phyloP scores from a whole-genome alignment of 805 yeast genomes.

The Candida rishiriensis region DNA sequence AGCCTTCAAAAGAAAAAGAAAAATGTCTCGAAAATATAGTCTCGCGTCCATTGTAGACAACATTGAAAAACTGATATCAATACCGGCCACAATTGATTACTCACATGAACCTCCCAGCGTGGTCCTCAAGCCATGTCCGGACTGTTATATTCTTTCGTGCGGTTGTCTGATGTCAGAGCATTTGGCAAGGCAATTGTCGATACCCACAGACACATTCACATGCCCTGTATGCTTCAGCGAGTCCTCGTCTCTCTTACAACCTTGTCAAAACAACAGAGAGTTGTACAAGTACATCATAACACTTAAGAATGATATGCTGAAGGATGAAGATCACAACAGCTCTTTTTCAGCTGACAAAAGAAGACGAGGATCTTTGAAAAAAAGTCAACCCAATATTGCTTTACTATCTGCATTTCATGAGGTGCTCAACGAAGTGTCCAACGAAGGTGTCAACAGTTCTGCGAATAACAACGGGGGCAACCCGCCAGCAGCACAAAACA shows the following conservation, averaged over 20 bases:
- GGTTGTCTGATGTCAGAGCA: constrained; percentile 37
- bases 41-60: constrained; percentile 8
- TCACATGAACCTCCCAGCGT: constrained; percentile 18
- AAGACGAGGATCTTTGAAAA: constrained; percentile 5
- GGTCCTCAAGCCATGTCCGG: constrained; percentile 20
- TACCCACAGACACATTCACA: constrained; percentile 16
- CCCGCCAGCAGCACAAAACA: not conserved
- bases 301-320: constrained; percentile 8
- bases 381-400: constrained; percentile 16
- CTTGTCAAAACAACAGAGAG: constrained; percentile 32
- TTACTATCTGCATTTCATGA: constrained; percentile 34
- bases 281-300: constrained; percentile 13
- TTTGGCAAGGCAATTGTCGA: constrained; percentile 21
- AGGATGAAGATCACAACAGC: constrained; percentile 6
- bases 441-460: not conserved
- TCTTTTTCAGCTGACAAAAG: constrained; percentile 4
- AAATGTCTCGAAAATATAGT: not conserved
- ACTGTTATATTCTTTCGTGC: constrained; percentile 33
- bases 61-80: constrained; percentile 14
- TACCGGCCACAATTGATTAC: constrained; percentile 22
- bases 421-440: constrained; percentile 27
- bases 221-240: constrained; percentile 35
- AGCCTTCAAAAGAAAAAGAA: not conserved
- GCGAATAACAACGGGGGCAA: not conserved
- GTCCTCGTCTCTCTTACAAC: constrained; percentile 22